Evolutionary conservation across 2,329 filamentous ascomycete species (phyloP), one percentile per base, ranked within the genome.

Genomic region (Calonectria montana): DNA sequence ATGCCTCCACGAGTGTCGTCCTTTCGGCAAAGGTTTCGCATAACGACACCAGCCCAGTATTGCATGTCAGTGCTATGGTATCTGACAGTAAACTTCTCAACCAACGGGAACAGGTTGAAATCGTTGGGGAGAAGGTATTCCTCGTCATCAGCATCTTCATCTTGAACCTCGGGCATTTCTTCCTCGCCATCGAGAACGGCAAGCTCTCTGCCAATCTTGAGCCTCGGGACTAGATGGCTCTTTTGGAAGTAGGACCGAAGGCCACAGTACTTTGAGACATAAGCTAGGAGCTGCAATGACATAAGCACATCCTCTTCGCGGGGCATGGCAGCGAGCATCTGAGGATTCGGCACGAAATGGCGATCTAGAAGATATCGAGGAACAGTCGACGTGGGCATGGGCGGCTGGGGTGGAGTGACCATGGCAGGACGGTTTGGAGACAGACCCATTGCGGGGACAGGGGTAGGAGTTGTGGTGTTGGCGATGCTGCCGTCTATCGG

Each of bases 1-100:
- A 99, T 98, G 71, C 97, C 97, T 48, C 97, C 97, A 59, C 94
- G 91, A 13, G 94, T 94, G 81, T 99, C 97, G 82, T 99, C 97
- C 86, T 99, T 99, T 75, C 97, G 94, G 88, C 97, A 99, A 62
- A 99, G 90, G 82, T 99, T 99, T 75, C 97, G 91, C 97, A 99
- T 99, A 55, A 99, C 97, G 18, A 99, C 97, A 73, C 96, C 97
- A 21, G 97, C 97, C 97, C 97, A 99, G 86, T 99, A 99, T 83
- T 98, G 96, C 97, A 99, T 99, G 82, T 98, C 96, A 71, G 95
- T 94, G 75, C 94, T 95, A 84, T 98, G 95, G 81, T 98, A 95
- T 75, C 97, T 92, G 35, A 98, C 94, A 5, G 97, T 99, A 82
- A 98, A 99, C 83, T 98, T 98, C 84, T 99, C 97, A 59, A 99